Conservation (phyloP, 106 monocot species). For the Phalaenopsis aphrodite region DNA sequence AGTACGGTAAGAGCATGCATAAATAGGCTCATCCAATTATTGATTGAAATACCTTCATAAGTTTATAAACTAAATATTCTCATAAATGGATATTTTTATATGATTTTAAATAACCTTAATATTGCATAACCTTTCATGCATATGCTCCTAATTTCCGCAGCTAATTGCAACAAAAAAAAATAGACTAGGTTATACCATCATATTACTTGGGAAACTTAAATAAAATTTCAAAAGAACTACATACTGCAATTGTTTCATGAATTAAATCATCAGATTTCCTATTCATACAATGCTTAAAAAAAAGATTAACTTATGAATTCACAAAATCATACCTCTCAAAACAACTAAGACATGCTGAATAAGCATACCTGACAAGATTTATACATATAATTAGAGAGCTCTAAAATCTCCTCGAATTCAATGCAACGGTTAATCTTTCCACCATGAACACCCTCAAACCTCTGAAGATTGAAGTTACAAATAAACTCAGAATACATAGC, state of each 20-base stretch:
- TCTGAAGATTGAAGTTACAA: conserved; percentile 30
- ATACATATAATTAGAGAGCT: conserved; percentile 73
- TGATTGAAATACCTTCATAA: too few relatives aligned
- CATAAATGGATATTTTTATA: too few relatives aligned
- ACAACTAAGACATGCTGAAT: neutral
- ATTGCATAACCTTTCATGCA: too few relatives aligned
- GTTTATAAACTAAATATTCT: too few relatives aligned
- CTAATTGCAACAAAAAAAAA: neutral
- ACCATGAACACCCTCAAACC: conserved; percentile 82
- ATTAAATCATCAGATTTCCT: neutral
- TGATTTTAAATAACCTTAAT: too few relatives aligned
- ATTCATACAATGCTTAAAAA: neutral
- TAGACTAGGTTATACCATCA: neutral
- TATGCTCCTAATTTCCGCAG: too few relatives aligned
- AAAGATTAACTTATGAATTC: neutral
- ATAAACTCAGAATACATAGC: conserved; percentile 6
- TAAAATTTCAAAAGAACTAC: neutral
- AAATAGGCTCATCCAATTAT: too few relatives aligned
- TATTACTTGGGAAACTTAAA: neutral
- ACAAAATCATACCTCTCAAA: neutral
- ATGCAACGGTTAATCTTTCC: conserved; percentile 81
- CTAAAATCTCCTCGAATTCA: conserved; percentile 72
- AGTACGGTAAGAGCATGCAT: too few relatives aligned
- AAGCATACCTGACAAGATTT: conserved; percentile 51
- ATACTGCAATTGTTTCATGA: neutral